phyloP scores from a whole-genome alignment of 208 protist species.

The Willaertia magna region DNA sequence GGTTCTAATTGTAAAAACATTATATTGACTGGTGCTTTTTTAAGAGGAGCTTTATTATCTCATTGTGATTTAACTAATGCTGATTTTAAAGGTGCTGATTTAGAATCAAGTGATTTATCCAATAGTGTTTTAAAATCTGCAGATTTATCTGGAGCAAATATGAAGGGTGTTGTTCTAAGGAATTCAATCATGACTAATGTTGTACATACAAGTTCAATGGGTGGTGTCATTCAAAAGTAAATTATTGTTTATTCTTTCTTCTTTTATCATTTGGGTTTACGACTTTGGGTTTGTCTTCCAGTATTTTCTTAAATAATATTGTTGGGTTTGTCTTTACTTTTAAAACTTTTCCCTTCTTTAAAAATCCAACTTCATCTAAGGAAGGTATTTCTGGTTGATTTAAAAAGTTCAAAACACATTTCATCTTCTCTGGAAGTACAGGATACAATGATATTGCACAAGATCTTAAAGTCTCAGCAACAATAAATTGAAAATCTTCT shows the following conservation, averaged over 20 bases:
- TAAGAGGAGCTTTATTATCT: neutral
- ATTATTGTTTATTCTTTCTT: no score
- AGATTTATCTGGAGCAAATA: neutral
- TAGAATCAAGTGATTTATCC: neutral
- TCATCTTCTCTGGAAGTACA: neutral
- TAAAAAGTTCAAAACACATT: neutral
- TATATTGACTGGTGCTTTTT: neutral
- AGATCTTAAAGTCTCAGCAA: neutral
- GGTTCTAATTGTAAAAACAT: neutral
- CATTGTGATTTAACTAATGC: neutral
- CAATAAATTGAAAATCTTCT: neutral
- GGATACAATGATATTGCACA: neutral
- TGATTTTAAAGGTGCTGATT: neutral
- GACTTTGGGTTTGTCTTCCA: neutral
- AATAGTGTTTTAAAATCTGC: neutral
- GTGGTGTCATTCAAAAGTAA: slow-evolving; percentile 2
- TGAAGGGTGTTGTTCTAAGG: neutral
- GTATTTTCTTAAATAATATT: neutral
- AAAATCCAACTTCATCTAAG: neutral
- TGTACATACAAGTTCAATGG: neutral
- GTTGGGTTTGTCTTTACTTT: neutral
- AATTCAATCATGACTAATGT: neutral
- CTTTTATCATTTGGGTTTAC: no score
- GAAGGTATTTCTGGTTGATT: neutral
- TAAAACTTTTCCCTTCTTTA: neutral